Evolutionary conservation across 1,284 basidiomycete genomes (phyloP), one percentile per base, ranked within the genome.

Genomic region (Mrakiaceae sp.): DNA sequence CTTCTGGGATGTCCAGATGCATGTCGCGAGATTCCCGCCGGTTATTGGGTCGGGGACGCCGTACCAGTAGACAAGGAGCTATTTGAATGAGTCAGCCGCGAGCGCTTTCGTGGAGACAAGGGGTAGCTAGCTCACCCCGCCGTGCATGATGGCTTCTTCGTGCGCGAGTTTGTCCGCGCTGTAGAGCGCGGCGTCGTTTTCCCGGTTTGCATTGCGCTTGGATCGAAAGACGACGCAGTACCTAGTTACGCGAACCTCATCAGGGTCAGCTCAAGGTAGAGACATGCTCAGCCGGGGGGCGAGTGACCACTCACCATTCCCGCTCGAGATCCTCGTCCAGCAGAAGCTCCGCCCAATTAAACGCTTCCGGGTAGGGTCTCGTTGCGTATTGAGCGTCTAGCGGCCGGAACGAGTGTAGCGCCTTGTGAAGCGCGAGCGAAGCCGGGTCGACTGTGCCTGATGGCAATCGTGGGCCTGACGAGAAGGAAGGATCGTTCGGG

Each of bases 221-320:
- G 87, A 90, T n/a, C 89, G 81, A 75, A 95, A 95, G 9, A 84
- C 89, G 27, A 95, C 92, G 66, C 85, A 86, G 73, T 93, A 95
- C 89, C 90, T 68, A 2, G 69, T 68, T 54, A 10, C 12, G 42
- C 42, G 40, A 43, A 53, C 39, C 16, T 16, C 16, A 62, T 11
- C 55, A 10, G 7, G n/a, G 27, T 5, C 48, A 42, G 14, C 11
- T 54, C 53, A 9, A 60, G 8, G 16, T 4, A 48, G 42, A 47
- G 40, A 10, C 49, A 16, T 46, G n/a, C 3, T 27, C 5, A 58
- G 49, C 50, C 0, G 42, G 43, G 40, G 8, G 44, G 10, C 3
- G 2, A 69, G 71, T 67, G 54, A 73, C 70, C 69, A 68, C 56
- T 66, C 27, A 66, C 64, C 64, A 66, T 16, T 51, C 49, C 27